Base-by-base conservation (phyloP, 805 yeast species). In the Yarrowia porcina region DNA sequence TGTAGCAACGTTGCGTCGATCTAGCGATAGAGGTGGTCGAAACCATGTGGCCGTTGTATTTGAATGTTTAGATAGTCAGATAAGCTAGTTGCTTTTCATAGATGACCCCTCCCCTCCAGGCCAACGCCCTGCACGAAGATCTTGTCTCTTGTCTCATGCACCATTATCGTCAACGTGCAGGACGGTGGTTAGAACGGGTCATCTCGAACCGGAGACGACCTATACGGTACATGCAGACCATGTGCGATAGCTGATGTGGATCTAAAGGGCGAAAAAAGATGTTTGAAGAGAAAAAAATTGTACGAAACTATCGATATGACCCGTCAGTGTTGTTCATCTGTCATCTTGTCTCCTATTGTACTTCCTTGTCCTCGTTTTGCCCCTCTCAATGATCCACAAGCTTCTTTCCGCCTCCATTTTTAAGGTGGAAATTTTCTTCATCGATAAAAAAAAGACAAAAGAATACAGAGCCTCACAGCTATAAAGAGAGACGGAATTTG, bases 361-460 rank as follows among this genome's bases (percentile, higher is more conserved):
- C n/a, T n/a, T n/a, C n/a, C n/a, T n/a, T n/a, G n/a, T n/a, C 11
- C n/a, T 9, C 30, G 5, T 23, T 23, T 21, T n/a, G 27, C 13
- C 27, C 27, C 44, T 30, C 45, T 28, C 45, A 44, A 27, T 17
- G 35, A 44, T 44, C 50, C 35, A 44, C 50, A 27, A 18, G 33
- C 50, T 44, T 44, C 50, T 44, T 41, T 27, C 50, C 50, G 50
- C 50, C 50, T 44, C n/a, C 23, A 28, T 27, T 27, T 44, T 27
- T 28, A 17, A 44, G 21, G 50, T 39, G 50, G 20, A 44, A 42
- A 44, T 44, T 44, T 44, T 44, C 50, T 44, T 27, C 50, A 44
- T 27, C 50, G 50, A 44, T 44, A 45, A 30, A 45, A 30, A n/a
- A 45, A 45, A 20, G 13, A 30, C 35, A 45, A 45, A 45, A 45